Base-by-base conservation (phyloP, 2,329 filamentous ascomycete genomes). In the Fusarium fracticaudum region DNA sequence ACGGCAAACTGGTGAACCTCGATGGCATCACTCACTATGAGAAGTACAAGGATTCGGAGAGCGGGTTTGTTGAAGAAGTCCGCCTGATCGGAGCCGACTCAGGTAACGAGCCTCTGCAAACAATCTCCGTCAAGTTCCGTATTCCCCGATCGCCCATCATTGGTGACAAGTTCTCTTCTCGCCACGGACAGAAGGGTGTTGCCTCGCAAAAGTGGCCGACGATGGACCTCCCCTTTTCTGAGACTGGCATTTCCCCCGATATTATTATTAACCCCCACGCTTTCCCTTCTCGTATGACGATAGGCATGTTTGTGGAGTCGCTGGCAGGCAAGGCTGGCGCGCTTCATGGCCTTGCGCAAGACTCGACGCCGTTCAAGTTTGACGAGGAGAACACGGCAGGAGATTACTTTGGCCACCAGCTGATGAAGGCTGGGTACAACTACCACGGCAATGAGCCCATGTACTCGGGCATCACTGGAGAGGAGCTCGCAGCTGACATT, bases 231-330 rank as follows among this genome's bases (percentile, higher is more conserved):
- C 96, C 96, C 8, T 99, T 98, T 84, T 95, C 94, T 6, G 96
- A 99, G 85, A 94, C 93, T 11, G 96, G 96, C 61, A 98, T 99
- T 70, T 95, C 98, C 80, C 96, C 96, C 15, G 96, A 99, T 83
- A 89, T 98, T 79, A 99, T 99, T 84, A 99, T 99, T 87, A 99
- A 99, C 85, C 96, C 96, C 45, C 96, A 99, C 88, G 96, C 96
- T 80, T 99, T 99, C 89, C 96, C 96, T 13, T 98, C 96, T 51
- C 95, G 96, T 84, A 99, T 99, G 96, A 99, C 96, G 26, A 99
- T 99, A 81, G 96, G 96, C 80, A 98, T 98, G 94, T 98, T 99
- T 84, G 91, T 99, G 80, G 96, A 99, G 86, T 98, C 95, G 10
- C 89, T 99, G 60, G 96, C 96, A 15, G 96, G 96, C 70, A 99